Conservation (phyloP, 129 eudicot genomes). For the Daucus carota region DH1_v3.0 NC_030382.2:28083501-28084000, state of each 20-base stretch:
- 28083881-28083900: conserved; percentile 74
- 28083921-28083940: conserved; percentile 42
- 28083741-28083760: conserved; percentile 57
- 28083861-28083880: conserved; percentile 78
- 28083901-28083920: conserved; percentile 58
- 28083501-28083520: conserved; percentile 26
- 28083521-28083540: conserved; percentile 64
- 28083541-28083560: conserved; percentile 75
- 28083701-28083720: conserved; percentile 1
- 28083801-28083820: conserved; percentile 80
- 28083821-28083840: conserved; percentile 84
- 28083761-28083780: conserved; percentile 94
- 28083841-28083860: conserved; percentile 97
- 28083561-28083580: conserved; percentile 35
- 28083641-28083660: conserved; percentile 69
- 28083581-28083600: conserved; percentile 73
- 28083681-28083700: not conserved
- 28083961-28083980: conserved; percentile 54
- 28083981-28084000: conserved; percentile 49
- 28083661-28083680: conserved; percentile 22
- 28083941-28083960: conserved; percentile 41
- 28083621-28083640: conserved; percentile 80
- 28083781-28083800: conserved; percentile 70
- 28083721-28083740: not conserved
- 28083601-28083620: conserved; percentile 87